These are phyloP conservation scores for Triticum monococcum DNA, from an alignment of 176 grass and related monocot species.

Conservation along the genomic window DNA sequence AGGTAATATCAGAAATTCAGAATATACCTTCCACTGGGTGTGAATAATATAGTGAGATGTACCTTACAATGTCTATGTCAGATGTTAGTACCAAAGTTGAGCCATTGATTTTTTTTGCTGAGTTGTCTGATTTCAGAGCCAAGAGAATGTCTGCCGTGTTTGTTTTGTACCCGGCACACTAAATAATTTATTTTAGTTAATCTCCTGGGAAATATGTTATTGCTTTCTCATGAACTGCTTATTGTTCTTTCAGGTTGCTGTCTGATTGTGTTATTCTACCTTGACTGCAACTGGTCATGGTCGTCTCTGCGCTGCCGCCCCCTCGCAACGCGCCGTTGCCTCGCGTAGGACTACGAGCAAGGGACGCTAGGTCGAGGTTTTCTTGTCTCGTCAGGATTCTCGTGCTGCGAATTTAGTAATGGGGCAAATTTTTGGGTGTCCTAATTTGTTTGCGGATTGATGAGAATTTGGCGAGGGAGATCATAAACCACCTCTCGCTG, in stretches of 20 bases:
- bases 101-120: neutral
- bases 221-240: neutral
- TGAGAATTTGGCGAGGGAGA: too few species aligned
- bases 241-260: neutral
- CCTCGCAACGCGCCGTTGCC: too few species aligned
- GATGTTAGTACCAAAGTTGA: neutral
- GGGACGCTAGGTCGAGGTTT: too few species aligned
- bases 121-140: neutral
- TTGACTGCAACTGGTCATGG: too few species aligned
- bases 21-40: constrained; percentile 5
- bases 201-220: neutral
- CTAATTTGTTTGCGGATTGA: too few species aligned
- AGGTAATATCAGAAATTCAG: constrained; percentile 13
- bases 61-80: neutral
- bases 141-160: neutral
- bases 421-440: too few species aligned
- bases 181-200: neutral
- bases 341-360: too few species aligned
- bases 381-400: too few species aligned
- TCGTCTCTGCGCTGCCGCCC: too few species aligned
- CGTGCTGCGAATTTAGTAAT: too few species aligned
- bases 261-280: neutral
- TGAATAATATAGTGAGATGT: constrained; percentile 2
- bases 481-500: too few species aligned
- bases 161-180: neutral